Base-by-base conservation (phyloP, 768 basidiomycete genomes). In the Rossbeevera mucosa region DNA sequence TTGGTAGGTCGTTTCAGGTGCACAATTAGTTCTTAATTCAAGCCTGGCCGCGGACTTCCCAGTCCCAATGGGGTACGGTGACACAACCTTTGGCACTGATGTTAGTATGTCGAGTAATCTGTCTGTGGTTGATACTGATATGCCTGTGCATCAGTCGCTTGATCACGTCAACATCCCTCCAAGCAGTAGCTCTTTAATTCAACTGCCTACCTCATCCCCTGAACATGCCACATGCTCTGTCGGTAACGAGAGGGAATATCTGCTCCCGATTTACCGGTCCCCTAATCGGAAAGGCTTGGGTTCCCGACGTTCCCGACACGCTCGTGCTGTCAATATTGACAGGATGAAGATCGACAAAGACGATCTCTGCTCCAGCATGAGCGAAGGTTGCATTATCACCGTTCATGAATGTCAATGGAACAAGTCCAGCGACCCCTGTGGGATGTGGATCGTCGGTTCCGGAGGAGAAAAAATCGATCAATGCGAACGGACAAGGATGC, bases 401-500 rank as follows among this genome's bases (percentile, higher is more conserved):
- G 44, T 49, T 26, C 38, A 53, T 5, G 16, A 53, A 41, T 49
- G 55, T 22, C 31, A 44, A 13, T 52, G 46, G 54, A 41, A 18
- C n/a, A 26, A n/a, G 47, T 21, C 42, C n/a, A 25, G 36, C 9
- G 16, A 4, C n/a, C 50, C 51, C 6, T 55, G 51, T 6, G 51
- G 26, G 13, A 52, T 52, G 42, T 52, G 42, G 54, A 44, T 52
- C 16, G 13, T 52, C 14, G 50, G 41, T 18, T 38, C 45, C 22
- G n/a, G n/a, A n/a, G n/a, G n/a, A n/a, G n/a, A n/a, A n/a, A 47
- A 22, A 22, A 3, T 9, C 46, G 5, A 14, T 55, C 20, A 42
- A 31, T 8, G 14, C 24, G 12, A 50, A 52, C 26, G n/a, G n/a
- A n/a, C n/a, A n/a, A n/a, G n/a, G n/a, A 28, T 48, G 4, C 50